phyloP scores from a whole-genome alignment of 2,329 filamentous ascomycete genomes.

The Pyrenochaeta sp. region DNA sequence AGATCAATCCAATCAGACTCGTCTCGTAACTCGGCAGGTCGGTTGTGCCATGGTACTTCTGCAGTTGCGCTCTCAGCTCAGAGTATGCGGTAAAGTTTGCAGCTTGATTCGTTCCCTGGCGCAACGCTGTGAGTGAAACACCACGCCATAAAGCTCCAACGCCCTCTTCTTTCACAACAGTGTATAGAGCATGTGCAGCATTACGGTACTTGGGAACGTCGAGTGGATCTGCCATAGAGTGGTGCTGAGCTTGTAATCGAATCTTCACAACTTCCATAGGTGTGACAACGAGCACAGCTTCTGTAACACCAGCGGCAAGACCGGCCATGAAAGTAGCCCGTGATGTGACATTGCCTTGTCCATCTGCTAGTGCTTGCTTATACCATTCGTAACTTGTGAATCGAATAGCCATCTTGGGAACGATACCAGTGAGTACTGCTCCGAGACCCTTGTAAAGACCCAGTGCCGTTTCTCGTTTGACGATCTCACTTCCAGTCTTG shows the following conservation, averaged over 20 bases:
- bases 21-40: conserved; percentile 88
- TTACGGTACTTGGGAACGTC: conserved; percentile 98
- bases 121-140: conserved; percentile 89
- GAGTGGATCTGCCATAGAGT: conserved; percentile 95
- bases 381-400: conserved; percentile 98
- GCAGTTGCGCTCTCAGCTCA: conserved; percentile 84
- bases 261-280: conserved; percentile 99
- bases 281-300: conserved; percentile 94
- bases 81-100: conserved; percentile 96
- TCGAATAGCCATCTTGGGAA: conserved; percentile 99
- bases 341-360: conserved; percentile 72
- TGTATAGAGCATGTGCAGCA: conserved; percentile 83
- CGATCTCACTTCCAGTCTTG: conserved; percentile 83
- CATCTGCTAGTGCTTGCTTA: conserved; percentile 81
- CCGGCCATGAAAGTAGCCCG: conserved; percentile 81
- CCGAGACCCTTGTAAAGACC: conserved; percentile 98
- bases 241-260: conserved; percentile 95
- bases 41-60: conserved; percentile 75
- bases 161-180: conserved; percentile 91
- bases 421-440: conserved; percentile 92
- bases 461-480: conserved; percentile 87
- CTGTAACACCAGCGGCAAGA: conserved; percentile 90
- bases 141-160: conserved; percentile 88
- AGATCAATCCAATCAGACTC: conserved; percentile 86
- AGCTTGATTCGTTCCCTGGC: conserved; percentile 96